A percentile compares a stretch with the other conserved stretches of the same genome.
phyloP scores from a whole-genome alignment of 176 grass and related monocot genomes.

The Oryza meridionalis region DNA sequence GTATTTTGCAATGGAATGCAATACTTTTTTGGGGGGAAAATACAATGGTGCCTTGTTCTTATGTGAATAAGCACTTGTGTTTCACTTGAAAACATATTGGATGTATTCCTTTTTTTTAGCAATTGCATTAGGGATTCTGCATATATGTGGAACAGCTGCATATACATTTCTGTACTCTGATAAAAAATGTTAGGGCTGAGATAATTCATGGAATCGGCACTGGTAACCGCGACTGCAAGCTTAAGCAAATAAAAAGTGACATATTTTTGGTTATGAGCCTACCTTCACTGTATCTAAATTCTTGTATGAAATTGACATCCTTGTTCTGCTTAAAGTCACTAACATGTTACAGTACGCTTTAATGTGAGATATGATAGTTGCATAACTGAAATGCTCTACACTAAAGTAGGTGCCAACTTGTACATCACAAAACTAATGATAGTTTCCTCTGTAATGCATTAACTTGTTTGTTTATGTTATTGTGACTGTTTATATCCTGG shows the following conservation, averaged over 20 bases:
- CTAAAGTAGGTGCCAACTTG: neutral
- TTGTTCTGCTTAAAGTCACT: neutral
- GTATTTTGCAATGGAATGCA: neutral
- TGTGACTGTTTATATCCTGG: neutral
- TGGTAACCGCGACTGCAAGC: neutral
- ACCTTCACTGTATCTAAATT: neutral
- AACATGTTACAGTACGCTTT: constrained; percentile 3
- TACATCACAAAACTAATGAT: too few species aligned
- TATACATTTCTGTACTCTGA: neutral
- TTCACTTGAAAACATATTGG: neutral
- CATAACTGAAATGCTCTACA: neutral
- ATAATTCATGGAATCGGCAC: neutral
- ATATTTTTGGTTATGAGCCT: neutral
- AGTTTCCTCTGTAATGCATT: constrained; percentile 2
- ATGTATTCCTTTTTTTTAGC: neutral
- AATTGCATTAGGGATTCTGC: neutral
- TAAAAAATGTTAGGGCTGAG: neutral
- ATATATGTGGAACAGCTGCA: neutral
- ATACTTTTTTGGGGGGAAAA: neutral
- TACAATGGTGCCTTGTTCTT: neutral
- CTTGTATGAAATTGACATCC: neutral
- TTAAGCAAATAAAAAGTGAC: neutral
- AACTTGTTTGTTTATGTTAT: neutral
- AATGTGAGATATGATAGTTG: neutral
- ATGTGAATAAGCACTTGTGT: neutral